These are phyloP conservation scores for Sporormia fimetaria DNA, from an alignment of 495 filamentous ascomycete species.

Conservation along the genomic window DNA sequence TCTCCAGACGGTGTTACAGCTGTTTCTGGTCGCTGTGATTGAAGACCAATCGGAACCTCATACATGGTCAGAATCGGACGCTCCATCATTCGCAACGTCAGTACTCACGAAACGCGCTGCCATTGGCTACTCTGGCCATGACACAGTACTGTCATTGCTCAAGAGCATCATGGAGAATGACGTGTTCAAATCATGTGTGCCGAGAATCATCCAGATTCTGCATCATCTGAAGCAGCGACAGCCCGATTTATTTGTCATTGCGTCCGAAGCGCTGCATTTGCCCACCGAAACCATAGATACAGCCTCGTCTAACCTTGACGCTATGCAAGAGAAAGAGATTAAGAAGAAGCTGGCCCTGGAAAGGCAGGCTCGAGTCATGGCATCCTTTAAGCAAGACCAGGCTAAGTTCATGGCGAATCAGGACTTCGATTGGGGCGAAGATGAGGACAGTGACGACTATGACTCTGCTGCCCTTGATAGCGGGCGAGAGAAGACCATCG, in stretches of 20 bases:
- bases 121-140: slow-evolving; percentile 6
- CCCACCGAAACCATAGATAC: slow-evolving; percentile 46
- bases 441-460: slow-evolving; percentile 56
- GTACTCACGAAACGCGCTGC: slow-evolving; percentile 50
- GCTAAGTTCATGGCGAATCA: slow-evolving; percentile 84
- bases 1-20: slow-evolving; percentile 79
- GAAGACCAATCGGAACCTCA: slow-evolving; percentile 63
- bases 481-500: slow-evolving; percentile 62
- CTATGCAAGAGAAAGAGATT: slow-evolving; percentile 59
- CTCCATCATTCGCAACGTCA: slow-evolving; percentile 54
- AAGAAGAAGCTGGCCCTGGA: slow-evolving; percentile 85
- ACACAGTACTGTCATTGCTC: slow-evolving; percentile 27
- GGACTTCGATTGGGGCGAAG: slow-evolving; percentile 74
- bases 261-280: slow-evolving; percentile 39
- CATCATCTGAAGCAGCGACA: slow-evolving; percentile 75
- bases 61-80: slow-evolving; percentile 37
- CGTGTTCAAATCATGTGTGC: slow-evolving; percentile 65
- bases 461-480: slow-evolving; percentile 41
- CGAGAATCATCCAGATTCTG: slow-evolving; percentile 78
- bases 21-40: slow-evolving; percentile 67
- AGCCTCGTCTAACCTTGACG: slow-evolving; percentile 43
- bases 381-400: slow-evolving; percentile 92
- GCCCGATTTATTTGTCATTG: slow-evolving; percentile 53
- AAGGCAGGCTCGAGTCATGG: slow-evolving; percentile 86
- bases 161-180: slow-evolving; percentile 58